A percentile compares a stretch with the other conserved stretches of the same genome.
Conservation (phyloP, 1,139 yeast species). For the Wickerhamiella infanticola region DNA sequence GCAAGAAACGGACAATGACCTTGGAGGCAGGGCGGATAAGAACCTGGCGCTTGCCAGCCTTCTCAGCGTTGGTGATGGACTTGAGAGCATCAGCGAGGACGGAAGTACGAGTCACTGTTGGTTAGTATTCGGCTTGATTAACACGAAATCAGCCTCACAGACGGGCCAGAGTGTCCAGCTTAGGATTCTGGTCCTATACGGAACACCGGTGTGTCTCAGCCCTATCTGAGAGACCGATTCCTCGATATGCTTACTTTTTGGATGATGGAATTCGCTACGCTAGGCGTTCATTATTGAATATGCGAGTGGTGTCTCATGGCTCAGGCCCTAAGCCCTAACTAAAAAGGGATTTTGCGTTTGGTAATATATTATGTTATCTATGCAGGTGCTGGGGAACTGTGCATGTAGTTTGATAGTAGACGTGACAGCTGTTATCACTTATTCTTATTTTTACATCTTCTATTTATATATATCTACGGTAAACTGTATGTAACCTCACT, state of each 20-base stretch:
- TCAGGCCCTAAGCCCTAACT: slow-evolving; percentile 1
- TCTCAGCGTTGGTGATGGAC: slow-evolving; percentile 98
- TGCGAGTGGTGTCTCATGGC: background rate
- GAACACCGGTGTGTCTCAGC: slow-evolving; percentile 17
- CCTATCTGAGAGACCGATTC: slow-evolving; percentile 17
- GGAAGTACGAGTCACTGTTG: slow-evolving; percentile 89
- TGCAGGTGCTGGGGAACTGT: no score
- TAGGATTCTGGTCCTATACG: slow-evolving; percentile 12
- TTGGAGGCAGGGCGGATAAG: slow-evolving; percentile 97
- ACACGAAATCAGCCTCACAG: slow-evolving; percentile 2
- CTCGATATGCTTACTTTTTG: slow-evolving; percentile 14
- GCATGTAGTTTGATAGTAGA: no score
- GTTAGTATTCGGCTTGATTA: slow-evolving; percentile 13
- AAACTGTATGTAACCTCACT: no score
- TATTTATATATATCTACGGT: no score
- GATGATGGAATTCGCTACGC: background rate
- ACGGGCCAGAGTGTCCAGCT: slow-evolving; percentile 16
- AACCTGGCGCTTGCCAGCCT: slow-evolving; percentile 99
- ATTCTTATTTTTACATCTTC: no score
- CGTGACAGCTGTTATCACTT: no score
- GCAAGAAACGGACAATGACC: slow-evolving; percentile 91
- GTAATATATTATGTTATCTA: no score
- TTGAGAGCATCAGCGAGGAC: slow-evolving; percentile 98
- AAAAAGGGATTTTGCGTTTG: no score
- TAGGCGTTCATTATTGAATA: background rate